A percentile compares a stretch with the other conserved stretches of the same genome.
Evolutionary conservation across 306 rosid genomes (phyloP).

Genomic region (Alnus rubra): DNA sequence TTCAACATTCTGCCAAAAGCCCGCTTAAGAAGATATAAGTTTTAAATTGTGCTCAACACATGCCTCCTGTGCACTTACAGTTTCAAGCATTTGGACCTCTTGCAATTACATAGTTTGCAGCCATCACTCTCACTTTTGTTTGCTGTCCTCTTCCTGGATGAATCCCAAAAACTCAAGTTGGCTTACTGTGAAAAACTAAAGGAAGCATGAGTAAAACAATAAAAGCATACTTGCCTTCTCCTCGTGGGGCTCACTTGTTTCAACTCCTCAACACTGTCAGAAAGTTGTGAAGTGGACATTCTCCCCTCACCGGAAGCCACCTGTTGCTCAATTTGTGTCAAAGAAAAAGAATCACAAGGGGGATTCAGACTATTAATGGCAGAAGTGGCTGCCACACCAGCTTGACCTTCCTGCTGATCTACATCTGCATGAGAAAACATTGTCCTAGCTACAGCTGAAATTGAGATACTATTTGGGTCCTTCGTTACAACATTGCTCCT

Average conservation of each 20-base stretch:
- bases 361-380: neutral
- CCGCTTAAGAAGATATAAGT: neutral
- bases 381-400: neutral
- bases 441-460: neutral
- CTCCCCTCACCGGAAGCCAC: slow-evolving; percentile 13
- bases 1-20: neutral
- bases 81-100: slow-evolving; percentile 38
- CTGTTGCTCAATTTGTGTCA: slow-evolving; percentile 9
- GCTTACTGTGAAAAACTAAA: neutral
- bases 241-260: slow-evolving; percentile 15
- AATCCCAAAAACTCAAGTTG: neutral
- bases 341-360: neutral
- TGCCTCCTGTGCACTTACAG: slow-evolving; percentile 34
- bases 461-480: neutral
- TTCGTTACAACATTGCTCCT: neutral
- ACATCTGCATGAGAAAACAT: slow-evolving; percentile 1
- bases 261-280: slow-evolving; percentile 11
- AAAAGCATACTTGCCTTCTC: slow-evolving; percentile 20
- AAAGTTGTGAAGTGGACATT: slow-evolving; percentile 4
- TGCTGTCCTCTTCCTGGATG: slow-evolving; percentile 22
- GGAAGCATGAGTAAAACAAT: neutral
- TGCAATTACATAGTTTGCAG: slow-evolving; percentile 37
- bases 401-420: slow-evolving; percentile 16
- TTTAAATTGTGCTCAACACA: neutral
- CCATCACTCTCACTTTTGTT: neutral